Evolutionary conservation across 2,329 filamentous ascomycete species (phyloP), one percentile per base, ranked within the genome.

Genomic region (Calonectria hongkongensis): DNA sequence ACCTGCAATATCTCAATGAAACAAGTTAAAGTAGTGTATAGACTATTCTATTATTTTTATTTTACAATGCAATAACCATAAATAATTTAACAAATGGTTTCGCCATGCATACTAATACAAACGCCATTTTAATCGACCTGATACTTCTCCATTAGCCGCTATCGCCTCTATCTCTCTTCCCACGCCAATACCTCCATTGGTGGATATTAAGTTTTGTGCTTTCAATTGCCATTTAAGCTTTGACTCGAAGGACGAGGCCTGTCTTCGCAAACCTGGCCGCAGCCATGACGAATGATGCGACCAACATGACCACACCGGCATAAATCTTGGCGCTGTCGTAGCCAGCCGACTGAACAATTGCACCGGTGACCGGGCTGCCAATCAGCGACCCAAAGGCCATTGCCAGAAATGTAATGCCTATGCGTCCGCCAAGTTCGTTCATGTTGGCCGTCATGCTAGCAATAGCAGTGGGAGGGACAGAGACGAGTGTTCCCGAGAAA

Each of bases 401-500:
- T 5, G 39, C 58, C 10, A 63, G 39, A 15, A 63, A 63, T 2
- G 21, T 16, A 25, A 45, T 25, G 2, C 58, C 41, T 4, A 63
- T 63, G 27, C 58, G 41, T 3, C 58, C 58, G 8, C 58, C 58
- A 12, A 63, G 58, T 16, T 63, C 58, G 21, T 33, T 63, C 58
- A 63, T 63, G 18, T 63, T 63, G 21, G 41, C 41, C 6, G 58
- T 63, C 58, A 89, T 80, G 36, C 81, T 82, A 1, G 84, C 83
- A 15, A 88, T 78, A 0, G 85, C 85, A 0, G 86, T 83, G 2
- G 85, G 83, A 1, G 85, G 83, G 28, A 89, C 79, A 5, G 84
- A 83, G 58, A 88, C 84, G 13, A 88, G 80, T 3, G 82, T 84
- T 7, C 86, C 86, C 2, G 86, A 85, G 66, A 87, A 85, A 73